Conservation (phyloP, 345 rosid species). For the Eucalyptus marginata region DNA sequence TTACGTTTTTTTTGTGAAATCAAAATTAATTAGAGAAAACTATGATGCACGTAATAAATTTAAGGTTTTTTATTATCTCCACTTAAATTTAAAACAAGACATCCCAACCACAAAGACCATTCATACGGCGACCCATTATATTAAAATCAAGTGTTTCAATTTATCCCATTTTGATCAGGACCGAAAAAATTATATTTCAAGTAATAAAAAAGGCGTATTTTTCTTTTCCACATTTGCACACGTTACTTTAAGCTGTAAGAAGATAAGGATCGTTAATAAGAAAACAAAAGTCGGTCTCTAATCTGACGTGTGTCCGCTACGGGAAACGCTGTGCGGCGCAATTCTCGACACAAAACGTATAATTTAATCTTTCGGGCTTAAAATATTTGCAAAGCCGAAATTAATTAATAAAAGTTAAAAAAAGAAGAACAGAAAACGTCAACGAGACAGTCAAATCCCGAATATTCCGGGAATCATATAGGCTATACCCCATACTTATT, state of each 20-base stretch:
- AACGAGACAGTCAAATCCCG: not conserved
- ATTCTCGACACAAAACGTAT: not conserved
- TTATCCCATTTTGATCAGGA: not conserved
- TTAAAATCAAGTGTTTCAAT: not conserved
- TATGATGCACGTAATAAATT: not conserved
- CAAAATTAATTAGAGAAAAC: not conserved
- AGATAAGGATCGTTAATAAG: not conserved
- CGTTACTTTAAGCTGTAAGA: not conserved
- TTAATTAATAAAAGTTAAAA: not conserved
- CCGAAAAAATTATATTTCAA: not conserved
- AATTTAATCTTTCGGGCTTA: not conserved
- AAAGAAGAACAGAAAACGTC: not conserved
- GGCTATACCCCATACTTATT: not conserved
- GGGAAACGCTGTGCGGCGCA: not conserved
- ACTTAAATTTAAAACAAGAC: not conserved
- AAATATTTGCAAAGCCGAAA: not conserved
- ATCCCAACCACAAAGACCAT: rapidly evolving
- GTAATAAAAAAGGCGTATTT: not conserved
- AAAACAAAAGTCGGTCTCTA: not conserved
- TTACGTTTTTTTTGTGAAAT: not conserved
- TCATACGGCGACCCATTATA: not conserved
- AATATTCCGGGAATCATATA: not conserved
- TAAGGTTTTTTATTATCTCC: not conserved
- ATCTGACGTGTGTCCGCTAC: not conserved
- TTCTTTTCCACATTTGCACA: not conserved